phyloP scores from a whole-genome alignment of 2,329 filamentous ascomycete species.

The Clarireedia homoeocarpa region DNA sequence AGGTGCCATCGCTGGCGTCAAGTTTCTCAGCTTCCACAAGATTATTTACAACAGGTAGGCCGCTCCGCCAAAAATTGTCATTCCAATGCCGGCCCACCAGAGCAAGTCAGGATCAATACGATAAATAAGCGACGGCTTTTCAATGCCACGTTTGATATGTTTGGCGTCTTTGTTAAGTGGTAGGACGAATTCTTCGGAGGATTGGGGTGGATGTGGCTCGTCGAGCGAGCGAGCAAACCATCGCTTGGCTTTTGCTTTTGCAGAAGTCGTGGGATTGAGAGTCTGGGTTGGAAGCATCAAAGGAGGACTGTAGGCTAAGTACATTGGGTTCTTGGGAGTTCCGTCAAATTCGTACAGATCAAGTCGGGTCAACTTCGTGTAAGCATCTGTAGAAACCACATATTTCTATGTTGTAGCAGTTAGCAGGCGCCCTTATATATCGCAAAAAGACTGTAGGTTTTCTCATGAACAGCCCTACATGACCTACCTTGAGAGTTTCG shows the following conservation, averaged over 20 bases:
- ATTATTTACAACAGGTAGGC: constrained; percentile 26
- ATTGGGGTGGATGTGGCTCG: constrained; percentile 32
- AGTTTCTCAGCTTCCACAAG: background rate
- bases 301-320: constrained; percentile 53
- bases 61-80: constrained; percentile 29
- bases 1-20: background rate
- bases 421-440: background rate
- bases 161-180: constrained; percentile 28
- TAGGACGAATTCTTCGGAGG: constrained; percentile 17
- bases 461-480: background rate
- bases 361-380: constrained; percentile 53
- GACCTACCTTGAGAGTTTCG: constrained; percentile 50
- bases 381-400: constrained; percentile 44
- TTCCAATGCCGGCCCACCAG: constrained; percentile 29
- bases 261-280: constrained; percentile 45
- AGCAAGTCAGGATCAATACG: constrained; percentile 25
- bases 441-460: no score
- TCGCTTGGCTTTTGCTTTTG: constrained; percentile 32
- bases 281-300: constrained; percentile 64
- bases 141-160: constrained; percentile 23
- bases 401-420: constrained; percentile 26
- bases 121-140: constrained; percentile 14
- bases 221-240: constrained; percentile 15
- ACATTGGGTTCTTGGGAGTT: constrained; percentile 59
- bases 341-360: constrained; percentile 59